Percentiles rank a stretch among this genome's conserved stretches.
These are phyloP conservation scores for Imleria badia DNA, from an alignment of 768 basidiomycete genomes.

Conservation along the genomic window DNA sequence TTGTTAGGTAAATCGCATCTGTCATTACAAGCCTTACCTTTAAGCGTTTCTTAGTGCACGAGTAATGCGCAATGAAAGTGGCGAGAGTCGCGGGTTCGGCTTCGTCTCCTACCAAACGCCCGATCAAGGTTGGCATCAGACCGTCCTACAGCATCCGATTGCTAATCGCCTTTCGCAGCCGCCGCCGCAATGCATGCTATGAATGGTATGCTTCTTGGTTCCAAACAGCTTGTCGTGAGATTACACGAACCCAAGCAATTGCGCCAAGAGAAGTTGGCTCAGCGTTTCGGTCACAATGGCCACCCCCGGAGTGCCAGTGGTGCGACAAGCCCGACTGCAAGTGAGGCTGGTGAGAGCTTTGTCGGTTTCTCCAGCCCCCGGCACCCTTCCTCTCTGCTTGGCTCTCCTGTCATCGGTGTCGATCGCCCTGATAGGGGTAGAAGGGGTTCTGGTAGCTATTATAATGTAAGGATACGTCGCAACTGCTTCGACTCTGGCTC, in stretches of 20 bases:
- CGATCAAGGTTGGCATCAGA: slow-evolving; percentile 60
- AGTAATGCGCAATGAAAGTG: slow-evolving; percentile 85
- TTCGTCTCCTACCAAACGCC: slow-evolving; percentile 87
- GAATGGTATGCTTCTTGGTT: slow-evolving; percentile 72
- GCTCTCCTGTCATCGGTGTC: slow-evolving; percentile 53
- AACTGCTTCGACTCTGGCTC: slow-evolving; percentile 4
- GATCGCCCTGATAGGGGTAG: slow-evolving; percentile 67
- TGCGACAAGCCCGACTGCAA: slow-evolving; percentile 80
- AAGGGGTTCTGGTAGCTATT: slow-evolving; percentile 85
- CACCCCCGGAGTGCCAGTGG: slow-evolving; percentile 81
- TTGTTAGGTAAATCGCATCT: slow-evolving; percentile 65
- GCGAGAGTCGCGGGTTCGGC: slow-evolving; percentile 84
- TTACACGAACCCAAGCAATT: slow-evolving; percentile 90
- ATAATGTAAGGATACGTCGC: slow-evolving; percentile 52
- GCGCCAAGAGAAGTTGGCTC: slow-evolving; percentile 86
- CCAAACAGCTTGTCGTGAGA: slow-evolving; percentile 80
- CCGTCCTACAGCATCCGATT: background rate
- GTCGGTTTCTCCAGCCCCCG: slow-evolving; percentile 76
- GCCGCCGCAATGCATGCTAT: slow-evolving; percentile 71
- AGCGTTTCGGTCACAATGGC: slow-evolving; percentile 75
- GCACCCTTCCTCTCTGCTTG: slow-evolving; percentile 46
- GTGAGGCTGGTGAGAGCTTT: slow-evolving; percentile 78
- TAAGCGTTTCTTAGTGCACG: slow-evolving; percentile 59
- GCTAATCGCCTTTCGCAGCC: slow-evolving; percentile 44
- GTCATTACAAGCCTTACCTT: background rate